Evolutionary conservation across 1,139 yeast genomes (phyloP), one percentile per base, ranked within the genome.

Genomic region (Magnusiomyces tetraspermus): DNA sequence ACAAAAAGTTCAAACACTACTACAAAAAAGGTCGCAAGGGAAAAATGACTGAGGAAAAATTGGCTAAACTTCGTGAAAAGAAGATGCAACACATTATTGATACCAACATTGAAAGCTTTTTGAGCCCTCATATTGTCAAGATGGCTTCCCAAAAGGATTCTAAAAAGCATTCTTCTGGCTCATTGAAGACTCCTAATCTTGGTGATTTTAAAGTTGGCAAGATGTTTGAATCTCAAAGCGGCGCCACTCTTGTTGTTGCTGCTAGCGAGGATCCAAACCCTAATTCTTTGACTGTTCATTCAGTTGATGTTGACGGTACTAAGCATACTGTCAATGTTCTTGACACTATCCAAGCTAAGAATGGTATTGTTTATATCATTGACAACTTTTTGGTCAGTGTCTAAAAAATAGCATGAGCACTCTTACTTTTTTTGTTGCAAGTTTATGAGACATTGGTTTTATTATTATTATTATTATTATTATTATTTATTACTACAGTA

Each of bases 11-110:
- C 13, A 44, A 28, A 19, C 33, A 23, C 33, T 19, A 23, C 33
- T 19, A 28, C 37, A 15, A 2, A 11, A n/a, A 36, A 17, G 40
- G 58, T 53, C 45, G 49, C 40, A n/a, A 36, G 40, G 40, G 40
- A 10, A 17, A 46, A 3, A 50, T 49, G 50, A 44, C 61, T 43
- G 60, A 58, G 46, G 56, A 57, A n/a, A n/a, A 36, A 15, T 36
- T 36, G 40, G 40, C 8, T 36, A 10, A 5, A 5, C 8, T 33
- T n/a, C 38, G 49, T 17, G 58, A 56, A 4, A 41, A 49, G 49
- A 63, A 63, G 48, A 60, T 61, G 49, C 70, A 68, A 48, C 56
- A 58, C 17, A 53, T 57, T 10, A 65, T 65, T 5, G 50, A 63
- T 28, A 54, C 52, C 40, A 68, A 68, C 52, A 57, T 67, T 26